Percentiles rank a stretch among this genome's conserved stretches.
These are phyloP conservation scores for Scutellaria baicalensis DNA, from an alignment of 257 asterid genomes.

Conservation along the genomic window DNA sequence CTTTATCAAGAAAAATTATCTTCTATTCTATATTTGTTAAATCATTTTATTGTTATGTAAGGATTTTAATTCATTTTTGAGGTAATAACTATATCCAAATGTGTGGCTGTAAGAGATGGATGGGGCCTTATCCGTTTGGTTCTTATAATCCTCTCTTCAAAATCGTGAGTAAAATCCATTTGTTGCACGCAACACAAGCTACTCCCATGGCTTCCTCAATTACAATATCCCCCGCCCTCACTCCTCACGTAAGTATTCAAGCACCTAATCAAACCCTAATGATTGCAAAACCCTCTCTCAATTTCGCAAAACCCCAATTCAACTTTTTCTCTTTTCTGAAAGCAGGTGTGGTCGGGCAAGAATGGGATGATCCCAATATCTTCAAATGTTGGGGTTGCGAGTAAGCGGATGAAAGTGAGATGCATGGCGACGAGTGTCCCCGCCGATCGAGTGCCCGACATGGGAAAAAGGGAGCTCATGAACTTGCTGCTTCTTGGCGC, in stretches of 20 bases:
- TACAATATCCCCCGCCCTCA: conserved; percentile 32
- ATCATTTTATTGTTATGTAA: too few species aligned
- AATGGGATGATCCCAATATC: conserved; percentile 40
- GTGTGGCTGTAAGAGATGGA: neutral
- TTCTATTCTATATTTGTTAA: too few species aligned
- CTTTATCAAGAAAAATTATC: too few species aligned
- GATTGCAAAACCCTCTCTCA: neutral
- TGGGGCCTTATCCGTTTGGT: conserved; percentile 8
- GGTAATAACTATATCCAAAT: neutral
- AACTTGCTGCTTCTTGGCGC: conserved; percentile 78
- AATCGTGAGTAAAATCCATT: neutral
- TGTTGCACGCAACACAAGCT: neutral
- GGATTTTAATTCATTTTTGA: too few species aligned
- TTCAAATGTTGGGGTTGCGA: conserved; percentile 20
- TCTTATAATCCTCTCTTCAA: neutral
- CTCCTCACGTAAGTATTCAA: conserved; percentile 33
- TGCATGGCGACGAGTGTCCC: conserved; percentile 89
- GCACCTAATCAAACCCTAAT: neutral
- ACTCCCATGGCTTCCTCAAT: conserved; percentile 52
- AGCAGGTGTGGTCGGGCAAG: conserved; percentile 58
- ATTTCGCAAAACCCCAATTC: neutral
- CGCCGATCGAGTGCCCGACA: conserved; percentile 91
- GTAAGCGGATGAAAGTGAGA: conserved; percentile 43
- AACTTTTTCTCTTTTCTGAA: neutral
- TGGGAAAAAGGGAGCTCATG: conserved; percentile 84